phyloP scores from a whole-genome alignment of 129 eudicot species.

The Arctium minus region DNA sequence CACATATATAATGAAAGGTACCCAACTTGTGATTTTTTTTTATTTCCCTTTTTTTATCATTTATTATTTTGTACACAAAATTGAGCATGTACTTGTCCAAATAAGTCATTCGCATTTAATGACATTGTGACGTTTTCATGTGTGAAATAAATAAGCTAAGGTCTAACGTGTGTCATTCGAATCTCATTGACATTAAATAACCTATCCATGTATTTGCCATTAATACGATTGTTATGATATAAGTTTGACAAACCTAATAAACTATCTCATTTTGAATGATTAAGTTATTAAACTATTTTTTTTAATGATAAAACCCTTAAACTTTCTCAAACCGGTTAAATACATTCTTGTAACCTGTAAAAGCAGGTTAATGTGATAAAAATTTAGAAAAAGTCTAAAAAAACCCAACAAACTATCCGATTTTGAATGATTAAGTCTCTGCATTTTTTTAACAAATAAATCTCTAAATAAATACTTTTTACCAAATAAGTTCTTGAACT shows the following conservation, averaged over 20 bases:
- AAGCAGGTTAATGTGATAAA: no score
- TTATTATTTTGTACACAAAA: background rate
- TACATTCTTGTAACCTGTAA: no score
- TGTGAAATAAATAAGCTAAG: conserved; percentile 1
- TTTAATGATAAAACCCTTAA: no score
- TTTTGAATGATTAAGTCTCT: no score
- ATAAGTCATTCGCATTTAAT: background rate
- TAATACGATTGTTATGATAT: background rate
- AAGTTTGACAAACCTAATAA: background rate
- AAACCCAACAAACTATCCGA: no score
- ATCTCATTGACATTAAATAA: background rate
- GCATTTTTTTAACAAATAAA: no score
- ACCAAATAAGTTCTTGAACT: no score
- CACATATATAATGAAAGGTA: background rate
- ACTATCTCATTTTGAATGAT: no score
- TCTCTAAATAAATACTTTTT: no score
- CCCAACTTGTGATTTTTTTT: background rate
- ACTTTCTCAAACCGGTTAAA: no score
- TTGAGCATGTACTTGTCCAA: background rate
- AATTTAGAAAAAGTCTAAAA: no score
- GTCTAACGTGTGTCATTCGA: background rate
- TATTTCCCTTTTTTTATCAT: background rate
- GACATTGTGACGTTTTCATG: background rate
- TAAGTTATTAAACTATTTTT: no score
- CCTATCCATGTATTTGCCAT: background rate